These are phyloP conservation scores for Elsinoe batatas DNA, from an alignment of 2,329 filamentous ascomycete genomes.

Conservation along the genomic window DNA sequence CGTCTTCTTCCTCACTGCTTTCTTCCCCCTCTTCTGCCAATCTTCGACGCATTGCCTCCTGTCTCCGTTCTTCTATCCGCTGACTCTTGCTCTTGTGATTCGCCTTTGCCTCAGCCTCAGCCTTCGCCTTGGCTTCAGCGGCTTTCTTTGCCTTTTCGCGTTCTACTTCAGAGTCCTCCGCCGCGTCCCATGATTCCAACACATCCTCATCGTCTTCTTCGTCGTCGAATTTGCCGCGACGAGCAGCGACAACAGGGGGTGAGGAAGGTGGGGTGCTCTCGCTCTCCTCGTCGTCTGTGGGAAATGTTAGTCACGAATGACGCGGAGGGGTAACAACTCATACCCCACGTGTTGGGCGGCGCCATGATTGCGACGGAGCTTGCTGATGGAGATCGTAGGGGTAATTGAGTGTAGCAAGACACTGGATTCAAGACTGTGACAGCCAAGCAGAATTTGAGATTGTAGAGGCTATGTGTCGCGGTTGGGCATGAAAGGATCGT, in stretches of 20 bases:
- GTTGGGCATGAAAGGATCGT: not conserved
- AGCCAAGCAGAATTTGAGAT: not conserved
- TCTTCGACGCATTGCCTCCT: conserved; percentile 47
- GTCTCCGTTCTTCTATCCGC: conserved; percentile 70
- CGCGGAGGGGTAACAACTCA: not conserved
- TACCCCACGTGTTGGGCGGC: conserved; percentile 16
- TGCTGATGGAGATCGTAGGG: not conserved
- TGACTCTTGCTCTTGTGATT: conserved; percentile 84
- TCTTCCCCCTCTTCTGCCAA: conserved; percentile 47
- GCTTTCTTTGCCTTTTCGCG: conserved; percentile 89
- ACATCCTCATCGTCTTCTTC: conserved; percentile 87
- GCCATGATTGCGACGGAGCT: conserved; percentile 15
- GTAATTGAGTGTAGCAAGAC: not conserved
- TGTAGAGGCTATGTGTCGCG: not conserved
- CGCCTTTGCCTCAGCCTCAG: conserved; percentile 75
- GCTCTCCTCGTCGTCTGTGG: conserved; percentile 44
- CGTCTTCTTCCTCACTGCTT: conserved; percentile 63
- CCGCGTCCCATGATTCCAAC: conserved; percentile 92
- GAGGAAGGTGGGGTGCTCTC: conserved; percentile 41
- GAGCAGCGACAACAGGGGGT: conserved; percentile 34
- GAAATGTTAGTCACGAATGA: conserved; percentile 6
- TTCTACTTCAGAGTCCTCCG: conserved; percentile 93
- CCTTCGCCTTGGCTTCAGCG: conserved; percentile 76
- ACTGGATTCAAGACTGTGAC: not conserved
- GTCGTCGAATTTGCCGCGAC: conserved; percentile 73